phyloP scores from a whole-genome alignment of 169 alveolate species.

The Cryptosporidium ryanae region DNA sequence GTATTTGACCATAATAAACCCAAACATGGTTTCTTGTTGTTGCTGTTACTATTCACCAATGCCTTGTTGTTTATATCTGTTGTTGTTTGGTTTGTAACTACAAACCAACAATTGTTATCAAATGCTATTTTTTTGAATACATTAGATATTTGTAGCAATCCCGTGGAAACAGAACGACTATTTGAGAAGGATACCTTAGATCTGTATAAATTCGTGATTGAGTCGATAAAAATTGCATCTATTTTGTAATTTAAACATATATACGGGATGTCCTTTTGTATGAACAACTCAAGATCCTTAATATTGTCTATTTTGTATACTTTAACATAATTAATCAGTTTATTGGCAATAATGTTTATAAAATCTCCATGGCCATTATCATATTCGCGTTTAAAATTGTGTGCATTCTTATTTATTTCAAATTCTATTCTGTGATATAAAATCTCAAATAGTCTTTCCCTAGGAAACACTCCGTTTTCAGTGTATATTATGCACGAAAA shows the following conservation, averaged over 20 bases:
- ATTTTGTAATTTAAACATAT: conserved; percentile 29
- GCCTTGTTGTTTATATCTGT: conserved; percentile 12
- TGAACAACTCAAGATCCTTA: neutral
- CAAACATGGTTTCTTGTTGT: conserved; percentile 36
- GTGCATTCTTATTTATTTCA: neutral
- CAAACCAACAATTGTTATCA: conserved; percentile 54
- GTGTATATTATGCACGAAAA: conserved; percentile 46
- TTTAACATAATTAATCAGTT: conserved; percentile 24
- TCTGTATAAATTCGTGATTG: conserved; percentile 45
- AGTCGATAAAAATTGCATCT: conserved; percentile 58
- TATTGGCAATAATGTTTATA: neutral
- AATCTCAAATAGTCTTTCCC: conserved; percentile 29
- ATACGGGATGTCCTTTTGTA: conserved; percentile 33
- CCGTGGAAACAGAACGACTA: conserved; percentile 2
- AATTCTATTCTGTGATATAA: conserved; percentile 12
- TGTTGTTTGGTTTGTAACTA: conserved; percentile 65
- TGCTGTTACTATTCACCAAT: neutral
- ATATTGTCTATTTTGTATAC: conserved; percentile 9
- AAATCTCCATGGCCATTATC: neutral
- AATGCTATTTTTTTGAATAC: conserved; percentile 33
- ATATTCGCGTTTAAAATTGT: neutral
- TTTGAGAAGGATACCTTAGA: conserved; percentile 62
- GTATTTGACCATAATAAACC: conserved; percentile 70
- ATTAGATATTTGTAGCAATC: conserved; percentile 45
- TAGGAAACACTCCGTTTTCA: conserved; percentile 53